Evolutionary conservation across 1,139 yeast species (phyloP).

Genomic region (Geotrichum europaeum): DNA sequence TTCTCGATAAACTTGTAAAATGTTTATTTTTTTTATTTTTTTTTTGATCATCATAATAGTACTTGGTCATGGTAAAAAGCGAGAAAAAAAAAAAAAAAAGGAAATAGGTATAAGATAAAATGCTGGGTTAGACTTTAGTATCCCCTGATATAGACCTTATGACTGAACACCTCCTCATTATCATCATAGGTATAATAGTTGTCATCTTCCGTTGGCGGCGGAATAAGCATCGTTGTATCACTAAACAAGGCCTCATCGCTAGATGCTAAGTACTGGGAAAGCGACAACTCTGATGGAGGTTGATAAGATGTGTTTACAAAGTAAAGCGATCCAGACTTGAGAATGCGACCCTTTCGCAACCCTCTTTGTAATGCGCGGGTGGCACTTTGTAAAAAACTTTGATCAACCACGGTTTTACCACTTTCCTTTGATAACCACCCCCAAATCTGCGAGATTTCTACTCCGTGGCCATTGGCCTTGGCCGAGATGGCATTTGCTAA

Average conservation of each 20-base stretch:
- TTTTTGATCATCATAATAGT: not conserved
- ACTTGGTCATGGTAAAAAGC: not conserved
- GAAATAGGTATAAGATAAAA: not conserved
- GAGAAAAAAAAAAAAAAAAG: not conserved
- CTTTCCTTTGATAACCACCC: slow-evolving; percentile 33
- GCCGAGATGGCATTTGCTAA: slow-evolving; percentile 34
- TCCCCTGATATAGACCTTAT: slow-evolving; percentile 19
- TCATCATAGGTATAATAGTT: slow-evolving; percentile 32
- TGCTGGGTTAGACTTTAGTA: not conserved
- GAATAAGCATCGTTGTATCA: slow-evolving; percentile 33
- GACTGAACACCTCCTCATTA: slow-evolving; percentile 33
- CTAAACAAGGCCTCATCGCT: slow-evolving; percentile 36
- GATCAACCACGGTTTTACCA: slow-evolving; percentile 29
- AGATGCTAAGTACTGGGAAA: slow-evolving; percentile 34
- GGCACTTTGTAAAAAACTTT: slow-evolving; percentile 35
- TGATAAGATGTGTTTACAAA: slow-evolving; percentile 32
- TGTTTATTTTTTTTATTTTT: not conserved
- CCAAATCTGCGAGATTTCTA: slow-evolving; percentile 34
- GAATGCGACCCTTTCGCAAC: slow-evolving; percentile 33
- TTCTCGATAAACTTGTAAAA: not conserved
- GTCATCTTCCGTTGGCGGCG: slow-evolving; percentile 33
- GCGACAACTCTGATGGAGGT: slow-evolving; percentile 35
- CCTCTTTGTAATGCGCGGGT: slow-evolving; percentile 37
- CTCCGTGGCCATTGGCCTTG: slow-evolving; percentile 34
- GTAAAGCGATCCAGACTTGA: slow-evolving; percentile 31